Percentiles rank a stretch among this genome's conserved stretches.
phyloP scores from a whole-genome alignment of 331 rosid genomes.

The Erythrophleum ivorense region DNA sequence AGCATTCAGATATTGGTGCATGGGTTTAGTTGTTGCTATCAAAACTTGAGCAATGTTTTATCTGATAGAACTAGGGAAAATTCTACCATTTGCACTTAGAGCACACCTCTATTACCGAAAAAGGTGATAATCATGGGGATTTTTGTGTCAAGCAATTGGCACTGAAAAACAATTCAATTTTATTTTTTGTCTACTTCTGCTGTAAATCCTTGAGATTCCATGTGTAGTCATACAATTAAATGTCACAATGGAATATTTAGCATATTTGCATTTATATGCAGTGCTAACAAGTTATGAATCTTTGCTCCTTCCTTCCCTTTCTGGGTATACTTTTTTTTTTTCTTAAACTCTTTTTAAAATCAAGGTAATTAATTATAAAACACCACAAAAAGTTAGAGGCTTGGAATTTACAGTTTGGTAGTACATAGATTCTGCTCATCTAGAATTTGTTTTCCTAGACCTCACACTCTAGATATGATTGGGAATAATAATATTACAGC shows the following conservation, averaged over 20 bases:
- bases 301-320: background rate
- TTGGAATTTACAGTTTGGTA: background rate
- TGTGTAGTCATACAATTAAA: background rate
- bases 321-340: background rate
- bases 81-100: conserved; percentile 13
- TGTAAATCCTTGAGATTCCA: conserved; percentile 9
- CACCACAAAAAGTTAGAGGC: background rate
- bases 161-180: background rate
- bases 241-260: background rate
- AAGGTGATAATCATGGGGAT: background rate
- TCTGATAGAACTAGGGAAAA: conserved; percentile 10
- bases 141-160: background rate
- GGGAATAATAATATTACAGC: background rate
- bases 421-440: background rate
- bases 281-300: background rate
- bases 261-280: background rate
- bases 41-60: conserved; percentile 13
- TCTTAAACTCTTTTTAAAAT: background rate
- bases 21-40: conserved; percentile 4
- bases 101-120: background rate
- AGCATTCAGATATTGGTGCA: conserved; percentile 2
- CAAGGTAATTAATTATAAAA: background rate
- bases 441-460: background rate
- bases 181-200: conserved; percentile 3
- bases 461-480: background rate